Conservation (phyloP, 257 asterid species). For the Solanum infundibuliforme region DNA sequence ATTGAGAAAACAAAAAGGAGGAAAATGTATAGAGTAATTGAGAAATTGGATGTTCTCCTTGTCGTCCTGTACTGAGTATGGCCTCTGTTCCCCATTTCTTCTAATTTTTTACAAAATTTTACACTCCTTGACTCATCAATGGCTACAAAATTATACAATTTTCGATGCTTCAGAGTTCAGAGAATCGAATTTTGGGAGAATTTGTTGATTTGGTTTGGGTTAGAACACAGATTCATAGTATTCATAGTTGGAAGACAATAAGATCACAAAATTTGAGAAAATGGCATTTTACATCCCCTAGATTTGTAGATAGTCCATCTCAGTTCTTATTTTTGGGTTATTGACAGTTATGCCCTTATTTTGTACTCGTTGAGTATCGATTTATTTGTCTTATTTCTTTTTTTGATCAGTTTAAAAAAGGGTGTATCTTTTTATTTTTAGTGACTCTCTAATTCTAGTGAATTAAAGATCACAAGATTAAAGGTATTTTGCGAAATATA, state of each 20-base stretch:
- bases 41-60: conserved; percentile 33
- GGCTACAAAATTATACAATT: not conserved
- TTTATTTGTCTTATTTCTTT: not conserved
- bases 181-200: not conserved
- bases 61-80: conserved; percentile 21
- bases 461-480: not conserved
- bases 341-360: not conserved
- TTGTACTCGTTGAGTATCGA: not conserved
- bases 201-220: not conserved
- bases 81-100: conserved; percentile 34
- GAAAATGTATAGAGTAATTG: conserved; percentile 39
- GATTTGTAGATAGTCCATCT: not conserved
- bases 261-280: not conserved
- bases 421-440: fast-evolving
- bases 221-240: not conserved
- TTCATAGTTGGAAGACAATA: not conserved
- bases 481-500: fast-evolving
- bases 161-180: not conserved
- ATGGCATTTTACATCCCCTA: not conserved
- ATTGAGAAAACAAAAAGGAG: conserved; percentile 52
- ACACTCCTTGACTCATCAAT: not conserved
- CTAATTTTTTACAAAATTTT: not conserved
- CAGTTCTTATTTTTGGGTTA: not conserved
- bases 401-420: fast-evolving
- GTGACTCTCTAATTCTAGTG: not conserved